phyloP scores from a whole-genome alignment of 306 rosid genomes.

The Begonia loranthoides region DNA sequence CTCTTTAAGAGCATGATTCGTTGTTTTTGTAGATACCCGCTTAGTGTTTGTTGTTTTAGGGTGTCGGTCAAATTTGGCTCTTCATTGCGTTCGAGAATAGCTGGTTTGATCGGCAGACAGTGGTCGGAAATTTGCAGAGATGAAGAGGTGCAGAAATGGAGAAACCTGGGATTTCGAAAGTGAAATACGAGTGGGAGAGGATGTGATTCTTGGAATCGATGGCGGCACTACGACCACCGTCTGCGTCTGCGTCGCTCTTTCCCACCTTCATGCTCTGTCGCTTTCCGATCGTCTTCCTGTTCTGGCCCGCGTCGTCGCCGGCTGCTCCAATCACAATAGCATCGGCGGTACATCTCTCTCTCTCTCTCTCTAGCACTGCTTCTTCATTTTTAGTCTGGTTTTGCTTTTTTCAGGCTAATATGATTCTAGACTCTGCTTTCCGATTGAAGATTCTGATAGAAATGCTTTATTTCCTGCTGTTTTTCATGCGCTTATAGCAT shows the following conservation, averaged over 20 bases:
- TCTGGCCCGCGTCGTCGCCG: conserved; percentile 73
- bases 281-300: conserved; percentile 47
- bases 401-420: not conserved
- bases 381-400: not conserved
- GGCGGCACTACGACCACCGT: conserved; percentile 87
- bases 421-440: too few relatives aligned
- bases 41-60: not conserved
- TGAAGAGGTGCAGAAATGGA: conserved; percentile 62
- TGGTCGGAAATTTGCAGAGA: conserved; percentile 10
- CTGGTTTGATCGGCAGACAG: too few relatives aligned
- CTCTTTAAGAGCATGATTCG: not conserved
- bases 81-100: too few relatives aligned
- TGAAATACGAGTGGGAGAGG: conserved; percentile 28
- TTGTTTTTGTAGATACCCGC: conserved; percentile 1
- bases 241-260: conserved; percentile 63
- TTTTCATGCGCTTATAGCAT: not conserved
- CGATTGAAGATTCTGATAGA: too few relatives aligned
- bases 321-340: conserved; percentile 91
- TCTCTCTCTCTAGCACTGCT: not conserved
- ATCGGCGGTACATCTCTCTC: conserved; percentile 49
- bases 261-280: conserved; percentile 23
- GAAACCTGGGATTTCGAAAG: conserved; percentile 78
- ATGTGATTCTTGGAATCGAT: conserved; percentile 63
- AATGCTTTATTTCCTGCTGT: too few relatives aligned
- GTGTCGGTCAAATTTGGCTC: not conserved